These are phyloP conservation scores for Chalciporus chontae DNA, from an alignment of 768 basidiomycete species.

Conservation along the genomic window DNA sequence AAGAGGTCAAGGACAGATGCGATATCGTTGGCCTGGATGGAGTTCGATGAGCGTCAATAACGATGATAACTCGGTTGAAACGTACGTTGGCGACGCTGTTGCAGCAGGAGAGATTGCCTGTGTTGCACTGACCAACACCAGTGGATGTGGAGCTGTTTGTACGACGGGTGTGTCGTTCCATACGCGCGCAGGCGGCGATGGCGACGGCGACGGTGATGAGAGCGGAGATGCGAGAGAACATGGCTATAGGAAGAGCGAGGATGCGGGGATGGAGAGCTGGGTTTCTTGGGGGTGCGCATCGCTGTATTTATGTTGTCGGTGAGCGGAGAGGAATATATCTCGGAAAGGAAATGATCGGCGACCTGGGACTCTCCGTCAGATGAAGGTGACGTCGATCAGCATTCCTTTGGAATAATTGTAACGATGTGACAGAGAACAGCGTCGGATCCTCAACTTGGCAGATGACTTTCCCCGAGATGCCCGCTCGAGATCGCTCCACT, in stretches of 20 bases:
- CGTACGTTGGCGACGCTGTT: slow-evolving; percentile 19
- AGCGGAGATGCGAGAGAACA: slow-evolving; percentile 22
- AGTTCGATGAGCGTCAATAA: neutral
- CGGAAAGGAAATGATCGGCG: slow-evolving; percentile 14
- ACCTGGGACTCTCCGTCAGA: neutral
- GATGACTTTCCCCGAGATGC: neutral
- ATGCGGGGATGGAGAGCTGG: neutral
- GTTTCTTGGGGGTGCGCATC: neutral
- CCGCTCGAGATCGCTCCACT: neutral
- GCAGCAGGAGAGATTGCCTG: slow-evolving; percentile 21
- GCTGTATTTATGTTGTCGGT: slow-evolving; percentile 23
- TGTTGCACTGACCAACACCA: slow-evolving; percentile 11
- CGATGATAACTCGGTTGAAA: neutral
- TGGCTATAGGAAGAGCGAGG: slow-evolving; percentile 1
- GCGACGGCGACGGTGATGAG: slow-evolving; percentile 17
- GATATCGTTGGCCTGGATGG: slow-evolving; percentile 12
- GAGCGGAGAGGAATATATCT: neutral
- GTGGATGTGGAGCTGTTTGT: no score
- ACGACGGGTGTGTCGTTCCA: slow-evolving; percentile 18
- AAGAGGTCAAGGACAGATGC: slow-evolving; percentile 2
- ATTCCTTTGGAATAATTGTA: slow-evolving; percentile 1
- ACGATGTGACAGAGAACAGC: neutral
- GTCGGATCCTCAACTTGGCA: neutral
- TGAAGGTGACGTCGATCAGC: slow-evolving; percentile 14
- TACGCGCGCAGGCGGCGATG: slow-evolving; percentile 20